Evolutionary conservation across 495 filamentous ascomycete genomes (phyloP), one percentile per base, ranked within the genome.

Genomic region (Ramalina peruviana): DNA sequence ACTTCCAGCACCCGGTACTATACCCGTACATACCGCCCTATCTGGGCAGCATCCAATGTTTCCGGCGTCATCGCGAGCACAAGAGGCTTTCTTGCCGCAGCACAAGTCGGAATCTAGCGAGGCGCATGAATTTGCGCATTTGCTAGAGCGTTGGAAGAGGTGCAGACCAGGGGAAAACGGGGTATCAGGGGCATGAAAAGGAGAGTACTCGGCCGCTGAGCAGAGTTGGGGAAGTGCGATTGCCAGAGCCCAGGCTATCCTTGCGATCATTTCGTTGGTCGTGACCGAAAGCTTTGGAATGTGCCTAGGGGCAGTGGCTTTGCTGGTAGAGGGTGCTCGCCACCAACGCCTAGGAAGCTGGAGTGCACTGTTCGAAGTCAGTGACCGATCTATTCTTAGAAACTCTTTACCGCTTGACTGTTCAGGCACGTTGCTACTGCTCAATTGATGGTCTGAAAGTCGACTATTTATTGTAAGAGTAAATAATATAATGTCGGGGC

Each of bases 41-140:
- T 62, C 68, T 6, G 79, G 78, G 62, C 81, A 85, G 63, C 81
- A 85, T 27, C 80, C 81, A 49, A 83, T 72, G 50, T 82, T 72
- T 52, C 75, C 65, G 17, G 72, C 75, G 27, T 59, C 60, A 58
- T 85, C 81, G 25, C 65, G 63, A 17, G 76, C 72, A 59, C 81
- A 85, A 33, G 65, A 65, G 12, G 74, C 68, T 39, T 67, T 69
- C 20, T 64, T 51, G 23, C 54, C 60, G 57, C 81, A 85, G 62
- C 81, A 85, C 54, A 49, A 76, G 47, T 48, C 40, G 7, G 45
- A 48, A 25, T 50, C 51, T 41, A 56, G 48, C 12, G 53, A 46
- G 6, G 42, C 33, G 46, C 54, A 56, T 17, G 21, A 37, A 3
- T 25, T 56, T 16, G 50, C 36, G 40, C 54, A 58, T 55, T 60